phyloP scores from a whole-genome alignment of 164 flowering plant genomes.

The Akebia trifoliata region DNA sequence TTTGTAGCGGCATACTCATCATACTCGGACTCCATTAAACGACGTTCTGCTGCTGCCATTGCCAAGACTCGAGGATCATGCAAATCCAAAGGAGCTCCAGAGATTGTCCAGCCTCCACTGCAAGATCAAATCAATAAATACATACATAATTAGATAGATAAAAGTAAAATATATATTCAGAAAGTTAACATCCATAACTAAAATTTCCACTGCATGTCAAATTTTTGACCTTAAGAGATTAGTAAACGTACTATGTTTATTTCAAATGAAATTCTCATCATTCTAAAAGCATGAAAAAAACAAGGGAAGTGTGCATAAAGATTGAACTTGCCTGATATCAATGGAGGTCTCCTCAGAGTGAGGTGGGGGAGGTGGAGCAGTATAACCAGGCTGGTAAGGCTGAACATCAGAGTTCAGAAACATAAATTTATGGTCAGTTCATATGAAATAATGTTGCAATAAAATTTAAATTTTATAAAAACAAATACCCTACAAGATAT shows the following conservation, averaged over 20 bases:
- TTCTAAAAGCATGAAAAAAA: not conserved
- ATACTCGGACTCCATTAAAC: constrained; percentile 65
- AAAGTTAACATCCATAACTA: constrained; percentile 1
- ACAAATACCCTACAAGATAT: not conserved
- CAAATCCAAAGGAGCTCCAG: constrained; percentile 78
- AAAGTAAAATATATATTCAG: not conserved
- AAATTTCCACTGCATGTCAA: not conserved
- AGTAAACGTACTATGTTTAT: not conserved
- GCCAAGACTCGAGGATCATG: constrained; percentile 81
- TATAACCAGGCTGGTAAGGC: constrained; percentile 84
- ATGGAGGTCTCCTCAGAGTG: constrained; percentile 61
- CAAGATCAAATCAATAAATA: constrained; percentile 8
- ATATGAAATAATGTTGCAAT: not conserved
- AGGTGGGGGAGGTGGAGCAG: constrained; percentile 67
- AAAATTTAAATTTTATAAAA: not conserved
- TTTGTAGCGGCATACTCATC: constrained; percentile 79
- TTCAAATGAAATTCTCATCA: not conserved
- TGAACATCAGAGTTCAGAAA: constrained; percentile 21
- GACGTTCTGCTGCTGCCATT: constrained; percentile 93
- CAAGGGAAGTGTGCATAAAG: constrained; percentile 1
- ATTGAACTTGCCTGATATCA: constrained; percentile 58
- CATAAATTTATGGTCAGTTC: too few species aligned
- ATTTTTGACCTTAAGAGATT: not conserved
- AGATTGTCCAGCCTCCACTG: constrained; percentile 94
- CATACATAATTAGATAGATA: not conserved